These are phyloP conservation scores for Sordariomycetes sp. DNA, from an alignment of 2,329 filamentous ascomycete genomes.

Conservation along the genomic window DNA sequence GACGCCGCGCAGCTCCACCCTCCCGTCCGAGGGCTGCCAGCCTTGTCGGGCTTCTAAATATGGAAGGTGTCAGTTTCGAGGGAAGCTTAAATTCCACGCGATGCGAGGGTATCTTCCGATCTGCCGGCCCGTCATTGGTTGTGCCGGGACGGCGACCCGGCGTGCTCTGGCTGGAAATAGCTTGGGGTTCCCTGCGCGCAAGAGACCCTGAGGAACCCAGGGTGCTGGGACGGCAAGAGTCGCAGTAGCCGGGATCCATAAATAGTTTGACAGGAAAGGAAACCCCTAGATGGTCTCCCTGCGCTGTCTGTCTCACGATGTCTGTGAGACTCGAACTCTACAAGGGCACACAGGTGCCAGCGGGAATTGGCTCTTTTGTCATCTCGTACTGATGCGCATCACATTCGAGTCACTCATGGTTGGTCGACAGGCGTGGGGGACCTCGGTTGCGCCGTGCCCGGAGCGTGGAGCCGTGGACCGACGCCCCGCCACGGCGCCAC, in stretches of 20 bases:
- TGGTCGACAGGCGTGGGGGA: too few relatives aligned
- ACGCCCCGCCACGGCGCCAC: too few relatives aligned
- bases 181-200: not conserved
- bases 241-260: not conserved
- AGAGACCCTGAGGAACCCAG: not conserved
- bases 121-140: not conserved
- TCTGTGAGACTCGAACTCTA: too few relatives aligned
- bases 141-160: not conserved
- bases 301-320: too few relatives aligned
- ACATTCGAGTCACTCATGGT: too few relatives aligned
- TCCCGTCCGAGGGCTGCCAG: not conserved
- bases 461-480: too few relatives aligned
- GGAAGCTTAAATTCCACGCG: not conserved
- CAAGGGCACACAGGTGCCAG: too few relatives aligned
- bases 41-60: not conserved
- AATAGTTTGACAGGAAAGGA: not conserved
- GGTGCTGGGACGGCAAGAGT: not conserved
- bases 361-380: too few relatives aligned
- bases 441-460: too few relatives aligned
- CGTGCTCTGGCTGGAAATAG: too few relatives aligned
- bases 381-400: too few relatives aligned
- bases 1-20: not conserved
- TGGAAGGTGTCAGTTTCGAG: not conserved
- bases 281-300: too few relatives aligned
- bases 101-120: not conserved